phyloP scores from a whole-genome alignment of 2,329 filamentous ascomycete species.

The Colletotrichum tamarilloi region DNA sequence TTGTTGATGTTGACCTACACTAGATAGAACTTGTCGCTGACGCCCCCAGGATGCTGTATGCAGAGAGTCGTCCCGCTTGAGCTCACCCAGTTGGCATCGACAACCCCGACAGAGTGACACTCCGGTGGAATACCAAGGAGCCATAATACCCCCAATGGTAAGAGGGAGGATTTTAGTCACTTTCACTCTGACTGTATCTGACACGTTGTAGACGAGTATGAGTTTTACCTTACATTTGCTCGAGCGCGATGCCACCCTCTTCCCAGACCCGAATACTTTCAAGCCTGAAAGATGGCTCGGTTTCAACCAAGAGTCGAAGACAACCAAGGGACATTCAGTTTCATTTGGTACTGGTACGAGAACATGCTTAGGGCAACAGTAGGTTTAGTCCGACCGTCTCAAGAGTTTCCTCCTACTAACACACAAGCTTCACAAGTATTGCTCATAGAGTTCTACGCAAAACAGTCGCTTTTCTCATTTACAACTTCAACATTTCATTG shows the following conservation, averaged over 20 bases:
- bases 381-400: neutral
- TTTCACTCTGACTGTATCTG: neutral
- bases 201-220: conserved; percentile 18
- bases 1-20: neutral
- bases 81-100: conserved; percentile 36
- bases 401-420: neutral
- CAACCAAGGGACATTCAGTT: neutral
- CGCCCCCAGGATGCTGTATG: conserved; percentile 34
- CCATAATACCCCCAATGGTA: conserved; percentile 28
- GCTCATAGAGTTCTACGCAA: conserved; percentile 36
- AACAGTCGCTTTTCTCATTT: conserved; percentile 27
- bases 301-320: neutral
- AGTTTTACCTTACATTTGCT: conserved; percentile 35
- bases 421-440: conserved; percentile 5
- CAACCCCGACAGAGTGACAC: conserved; percentile 31
- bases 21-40: neutral
- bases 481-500: conserved; percentile 36
- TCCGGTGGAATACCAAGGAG: conserved; percentile 8
- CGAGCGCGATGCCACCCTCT: conserved; percentile 28
- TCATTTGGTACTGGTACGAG: conserved; percentile 36
- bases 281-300: conserved; percentile 36
- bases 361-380: conserved; percentile 37
- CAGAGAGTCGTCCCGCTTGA: conserved; percentile 35
- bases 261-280: conserved; percentile 29
- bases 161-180: no score